Evolutionary conservation across 108 stramenopile species (phyloP), one percentile per base, ranked within the genome.

Genomic region (Cyclotella choctawhatcheeana): DNA sequence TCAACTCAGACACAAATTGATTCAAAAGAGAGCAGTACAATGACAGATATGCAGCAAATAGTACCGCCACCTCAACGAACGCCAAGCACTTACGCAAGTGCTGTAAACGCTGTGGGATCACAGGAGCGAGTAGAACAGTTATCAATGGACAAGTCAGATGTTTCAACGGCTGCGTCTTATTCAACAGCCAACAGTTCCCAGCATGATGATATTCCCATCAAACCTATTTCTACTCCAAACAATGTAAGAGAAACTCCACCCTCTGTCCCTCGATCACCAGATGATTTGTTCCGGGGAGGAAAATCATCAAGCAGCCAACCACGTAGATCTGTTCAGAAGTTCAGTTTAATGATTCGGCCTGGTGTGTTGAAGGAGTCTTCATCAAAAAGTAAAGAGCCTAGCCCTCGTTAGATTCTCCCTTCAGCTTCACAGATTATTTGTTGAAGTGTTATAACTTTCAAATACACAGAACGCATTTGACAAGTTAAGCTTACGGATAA

Each of bases 301-400:
- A 79, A 80, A 56, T 44, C 65, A n/a, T 24, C 71, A 7, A 65
- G 43, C 18, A 64, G 55, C 69, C 69, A 80, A 50, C 82, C 76
- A 33, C 73, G 82, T 65, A 55, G 82, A 37, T 69, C 34, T 56
- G 82, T 80, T 4, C 82, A 75, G 22, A 83, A 83, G 48, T 70
- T 54, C 50, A 79, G 82, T 32, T 60, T 62, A 26, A 77, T 80
- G 74, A 80, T 83, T 33, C 50, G 82, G 53, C 74, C 76, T 1
- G 82, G 77, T 33, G 71, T 71, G 5, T 53, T 71, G 50, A 71
- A 71, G 59, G 71, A 71, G 51, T 62, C 69, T 16, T 59, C 71
- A 14, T 51, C 61, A 24, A 71, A 61, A 18, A 0, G 54, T 0
- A 69, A 69, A 56, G 67, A 69, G 50, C 18, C 18, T 53, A 44